Evolutionary conservation across 345 rosid species (phyloP), one percentile per base, ranked within the genome.

Genomic region (Populus deltoides): DNA sequence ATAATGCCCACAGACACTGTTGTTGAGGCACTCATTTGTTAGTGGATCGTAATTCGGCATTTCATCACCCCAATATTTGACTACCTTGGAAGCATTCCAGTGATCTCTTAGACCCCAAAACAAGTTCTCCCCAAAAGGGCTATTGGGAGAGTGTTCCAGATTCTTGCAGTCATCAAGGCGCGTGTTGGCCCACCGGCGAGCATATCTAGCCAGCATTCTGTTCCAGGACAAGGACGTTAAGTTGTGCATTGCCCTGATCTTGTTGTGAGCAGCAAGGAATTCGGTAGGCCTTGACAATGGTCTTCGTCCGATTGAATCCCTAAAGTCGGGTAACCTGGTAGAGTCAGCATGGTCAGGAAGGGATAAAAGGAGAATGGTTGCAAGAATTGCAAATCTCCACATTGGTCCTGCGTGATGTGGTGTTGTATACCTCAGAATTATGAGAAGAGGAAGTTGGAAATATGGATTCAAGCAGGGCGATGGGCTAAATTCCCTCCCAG

Each of bases 121-220:
- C 53, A 91, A 59, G 84, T 88, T 89, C 80, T 91, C 94, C 1
- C 94, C 94, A 2, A 63, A 88, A 0, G 88, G 89, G 13, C 86
- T 87, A 7, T 74, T 11, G 4, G 74, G 65, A 2, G 86, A 86
- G 73, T 89, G 94, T 41, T 77, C 1, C 63, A 89, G 25, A 3
- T n/a, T 63, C 47, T 41, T 47, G 83, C 91, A 91, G 67, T 89
- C 90, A 0, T 25, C 11, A 7, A 33, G 43, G 25, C 87, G 86
- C 61, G 71, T 20, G 4, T 49, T 62, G 2, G 89, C 91, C 88
- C 87, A 87, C 15, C 71, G 35, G 2, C 86, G 81, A 5, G 90
- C 85, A 59, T 81, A 87, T 24, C 74, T 75, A 3, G 87, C 90
- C 80, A 89, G 22, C 1, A 72, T 79, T 10, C 65, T 70, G 70